Evolutionary conservation across 2,329 filamentous ascomycete genomes (phyloP).

Genomic region (Aschersonia sp.): DNA sequence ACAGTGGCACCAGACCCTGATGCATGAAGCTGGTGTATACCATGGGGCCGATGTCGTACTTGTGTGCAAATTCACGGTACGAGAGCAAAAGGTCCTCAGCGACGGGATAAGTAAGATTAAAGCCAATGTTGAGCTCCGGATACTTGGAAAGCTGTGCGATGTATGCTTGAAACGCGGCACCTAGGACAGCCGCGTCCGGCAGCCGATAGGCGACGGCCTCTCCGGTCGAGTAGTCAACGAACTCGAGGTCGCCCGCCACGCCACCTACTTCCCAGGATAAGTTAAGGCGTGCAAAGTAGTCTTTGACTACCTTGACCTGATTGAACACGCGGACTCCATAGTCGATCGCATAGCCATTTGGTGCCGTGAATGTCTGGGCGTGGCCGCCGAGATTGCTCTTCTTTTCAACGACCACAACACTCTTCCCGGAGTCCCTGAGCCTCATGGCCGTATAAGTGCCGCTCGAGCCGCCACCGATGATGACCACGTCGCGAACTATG

Average conservation of each 20-base stretch:
- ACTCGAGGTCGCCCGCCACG: not conserved
- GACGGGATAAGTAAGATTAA: constrained; percentile 20
- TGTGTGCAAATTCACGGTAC: constrained; percentile 24
- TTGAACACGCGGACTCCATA: constrained; percentile 14
- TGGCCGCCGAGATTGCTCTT: constrained; percentile 23
- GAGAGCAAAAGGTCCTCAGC: constrained; percentile 25
- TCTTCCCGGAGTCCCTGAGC: constrained; percentile 20
- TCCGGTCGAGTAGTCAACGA: constrained; percentile 2
- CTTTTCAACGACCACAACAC: constrained; percentile 24
- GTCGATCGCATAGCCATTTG: constrained; percentile 5
- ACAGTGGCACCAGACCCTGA: constrained; percentile 23
- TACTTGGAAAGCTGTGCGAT: constrained; percentile 1
- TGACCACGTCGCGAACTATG: constrained; percentile 7
- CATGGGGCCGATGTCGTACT: constrained; percentile 23
- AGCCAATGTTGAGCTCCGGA: not conserved
- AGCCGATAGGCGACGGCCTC: not conserved
- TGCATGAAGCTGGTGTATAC: constrained; percentile 15
- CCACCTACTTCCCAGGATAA: constrained; percentile 5
- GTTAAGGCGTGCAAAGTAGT: constrained; percentile 22
- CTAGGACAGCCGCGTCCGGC: not conserved
- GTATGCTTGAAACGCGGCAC: constrained; percentile 1
- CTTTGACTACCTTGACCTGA: constrained; percentile 16
- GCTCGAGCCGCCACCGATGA: constrained; percentile 27
- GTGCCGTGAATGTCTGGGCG: constrained; percentile 22
- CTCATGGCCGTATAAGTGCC: constrained; percentile 24